Evolutionary conservation across 2,329 filamentous ascomycete genomes (phyloP), one percentile per base, ranked within the genome.

Genomic region (Diaporthe australafricana): DNA sequence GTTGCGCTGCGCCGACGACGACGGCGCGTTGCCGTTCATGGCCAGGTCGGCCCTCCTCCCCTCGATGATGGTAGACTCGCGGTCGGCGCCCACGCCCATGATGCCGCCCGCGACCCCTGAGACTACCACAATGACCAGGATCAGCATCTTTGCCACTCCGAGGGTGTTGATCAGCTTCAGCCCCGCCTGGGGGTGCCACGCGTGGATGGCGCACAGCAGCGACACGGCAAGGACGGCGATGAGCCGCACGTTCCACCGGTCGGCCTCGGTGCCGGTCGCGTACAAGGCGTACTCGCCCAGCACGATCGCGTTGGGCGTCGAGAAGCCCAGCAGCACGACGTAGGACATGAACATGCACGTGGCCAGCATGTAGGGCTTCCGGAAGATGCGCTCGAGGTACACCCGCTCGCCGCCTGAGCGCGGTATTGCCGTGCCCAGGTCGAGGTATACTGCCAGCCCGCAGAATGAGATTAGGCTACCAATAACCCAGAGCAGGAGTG

Each of bases 331-430:
- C 14, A 88, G 78, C 6, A 87, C 81, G 5, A 84, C 83, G 66
- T 87, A 87, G 2, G 85, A 80, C 75, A 86, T 87, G 76, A 86
- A 88, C 80, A 85, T 86, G 71, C 86, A 87, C 9, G 86, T 89
- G 5, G 83, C 86, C 7, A 88, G 80, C 79, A 86, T 89, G 70
- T 81, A 83, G 35, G 88, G 87, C 25, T 81, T 83, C 57, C 79
- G 81, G 76, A 85, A 88, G 45, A 88, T 85, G 47, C 86, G 85
- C 78, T 88, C 86, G 52, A 88, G 83, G 75, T 88, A 88, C 48
- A 87, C 84, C 63, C 86, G 84, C 75, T 88, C 86, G n/a, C 86
- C 86, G 47, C 87, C 86, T 17, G 81, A 83, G 30, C 80, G 77
- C 8, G 85, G 84, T 14, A 87, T 80, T 22, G 83, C 83, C 5